Evolutionary conservation across 345 rosid genomes (phyloP), one percentile per base, ranked within the genome.

Genomic region (Iberis pinnata): DNA sequence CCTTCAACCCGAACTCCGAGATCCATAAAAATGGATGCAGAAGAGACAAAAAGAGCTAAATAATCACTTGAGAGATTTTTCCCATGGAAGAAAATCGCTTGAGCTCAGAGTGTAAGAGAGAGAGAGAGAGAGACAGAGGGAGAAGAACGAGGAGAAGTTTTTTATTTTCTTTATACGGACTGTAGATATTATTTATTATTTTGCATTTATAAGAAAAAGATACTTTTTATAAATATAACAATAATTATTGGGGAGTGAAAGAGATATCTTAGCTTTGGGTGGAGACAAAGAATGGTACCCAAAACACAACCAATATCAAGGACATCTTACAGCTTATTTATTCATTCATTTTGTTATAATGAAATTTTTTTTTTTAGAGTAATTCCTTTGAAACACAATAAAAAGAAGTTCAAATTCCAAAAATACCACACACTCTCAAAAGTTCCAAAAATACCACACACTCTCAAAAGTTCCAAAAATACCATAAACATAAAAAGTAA

Each of bases 1-100:
- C 70, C 84, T 70, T 68, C 61, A 61, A 70, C 66, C 55, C 74
- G 74, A 65, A 58, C 78, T 73, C 76, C 83, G 53, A 80, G 78
- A 74, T 82, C 86, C 89, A 81, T 66, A 32, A 37, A 66, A 66
- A 66, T 58, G 70, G 65, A 58, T 52, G 4, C 9, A 6, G 74
- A 26, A 48, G 65, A 49, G 39, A 49, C 60, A 22, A 70, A 20
- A 2, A 17, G 43, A 27, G 39, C 74, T 79, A 64, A 40, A 50
- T 38, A 79, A 60, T 27, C 61, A 56, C 47, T 56, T 45, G 41
- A 12, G 68, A 61, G 70, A 63, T 67, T 35, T 64, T 64, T 64
- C 43, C 72, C 75, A 71, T 71, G 70, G 60, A 43, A 68, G 49
- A 47, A 35, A 60, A 73, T 70, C 39, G 60, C 67, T 51, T 46